phyloP scores from a whole-genome alignment of 2,329 filamentous ascomycete genomes.

The Claviceps fusiformis region DNA sequence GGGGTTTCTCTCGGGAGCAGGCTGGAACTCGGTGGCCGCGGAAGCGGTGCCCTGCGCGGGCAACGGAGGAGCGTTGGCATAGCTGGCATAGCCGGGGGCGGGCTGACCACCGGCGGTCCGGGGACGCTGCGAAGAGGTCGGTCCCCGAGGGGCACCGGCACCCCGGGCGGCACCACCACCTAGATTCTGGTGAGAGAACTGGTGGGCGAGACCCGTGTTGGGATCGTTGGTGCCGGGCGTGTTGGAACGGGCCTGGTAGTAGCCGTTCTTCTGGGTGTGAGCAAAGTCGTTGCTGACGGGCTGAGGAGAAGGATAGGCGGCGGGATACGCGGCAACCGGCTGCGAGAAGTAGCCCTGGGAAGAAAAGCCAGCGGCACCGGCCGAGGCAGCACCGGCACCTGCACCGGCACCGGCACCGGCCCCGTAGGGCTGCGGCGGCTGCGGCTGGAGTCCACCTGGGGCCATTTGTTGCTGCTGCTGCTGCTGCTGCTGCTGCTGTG shows the following conservation, averaged over 20 bases:
- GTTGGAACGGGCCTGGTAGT: conserved; percentile 39
- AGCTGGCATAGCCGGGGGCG: conserved; percentile 47
- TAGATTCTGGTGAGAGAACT: conserved; percentile 94
- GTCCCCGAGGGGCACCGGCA: conserved; percentile 40
- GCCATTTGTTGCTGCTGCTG: conserved; percentile 22
- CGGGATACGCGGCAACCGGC: conserved; percentile 35
- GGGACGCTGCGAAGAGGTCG: conserved; percentile 62
- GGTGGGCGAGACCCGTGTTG: conserved; percentile 82
- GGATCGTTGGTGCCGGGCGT: conserved; percentile 60
- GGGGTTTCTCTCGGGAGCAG: conserved; percentile 73
- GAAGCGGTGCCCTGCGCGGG: conserved; percentile 41
- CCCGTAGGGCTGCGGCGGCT: conserved; percentile 30
- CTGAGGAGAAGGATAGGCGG: conserved; percentile 24
- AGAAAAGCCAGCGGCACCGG: conserved; percentile 23
- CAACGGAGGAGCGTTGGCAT: conserved; percentile 49
- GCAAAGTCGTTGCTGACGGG: conserved; percentile 30
- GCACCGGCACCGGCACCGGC: conserved; percentile 10
- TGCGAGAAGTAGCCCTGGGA: conserved; percentile 47
- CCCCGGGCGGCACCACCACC: conserved; percentile 56
- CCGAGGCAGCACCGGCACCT: conserved; percentile 13
- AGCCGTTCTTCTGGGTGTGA: conserved; percentile 32
- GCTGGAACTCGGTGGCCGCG: conserved; percentile 59
- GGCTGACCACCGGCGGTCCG: conserved; percentile 68
- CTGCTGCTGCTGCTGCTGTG: conserved; percentile 27
- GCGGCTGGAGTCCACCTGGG: conserved; percentile 22